These are phyloP conservation scores for Aureobasidium vineae DNA, from an alignment of 2,329 filamentous ascomycete genomes.

Conservation along the genomic window DNA sequence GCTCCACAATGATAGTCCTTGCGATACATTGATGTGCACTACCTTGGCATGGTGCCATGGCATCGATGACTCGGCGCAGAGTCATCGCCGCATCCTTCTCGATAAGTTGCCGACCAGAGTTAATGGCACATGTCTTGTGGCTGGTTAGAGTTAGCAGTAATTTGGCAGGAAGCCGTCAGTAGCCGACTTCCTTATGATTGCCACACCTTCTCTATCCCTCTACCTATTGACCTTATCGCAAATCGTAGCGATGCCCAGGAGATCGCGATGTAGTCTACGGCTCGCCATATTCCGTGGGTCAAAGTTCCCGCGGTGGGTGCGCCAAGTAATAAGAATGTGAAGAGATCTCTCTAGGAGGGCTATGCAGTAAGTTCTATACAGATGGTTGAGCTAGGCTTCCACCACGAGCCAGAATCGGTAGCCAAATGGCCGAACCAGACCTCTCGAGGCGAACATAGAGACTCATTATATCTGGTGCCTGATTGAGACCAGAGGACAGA, in stretches of 20 bases:
- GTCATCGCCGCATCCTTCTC: constrained; percentile 4
- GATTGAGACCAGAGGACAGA: neutral
- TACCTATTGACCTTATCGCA: neutral
- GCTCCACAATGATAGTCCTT: neutral
- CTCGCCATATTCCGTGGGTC: neutral
- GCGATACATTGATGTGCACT: neutral
- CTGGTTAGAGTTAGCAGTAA: neutral
- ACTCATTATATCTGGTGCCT: neutral
- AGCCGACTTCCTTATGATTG: neutral
- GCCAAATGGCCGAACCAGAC: neutral
- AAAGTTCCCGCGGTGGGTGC: neutral
- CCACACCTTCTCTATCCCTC: neutral
- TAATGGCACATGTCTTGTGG: neutral
- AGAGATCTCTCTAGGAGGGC: neutral
- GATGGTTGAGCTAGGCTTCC: neutral
- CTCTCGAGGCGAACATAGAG: neutral
- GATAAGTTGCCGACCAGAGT: neutral
- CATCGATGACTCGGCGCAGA: neutral
- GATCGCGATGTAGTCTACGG: neutral
- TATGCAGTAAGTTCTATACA: neutral
- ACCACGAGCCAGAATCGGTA: neutral
- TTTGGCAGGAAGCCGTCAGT: neutral
- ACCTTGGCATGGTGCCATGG: neutral
- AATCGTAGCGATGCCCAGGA: neutral
- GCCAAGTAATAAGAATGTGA: neutral